Evolutionary conservation across 73 alveolate species (phyloP).

Genomic region (Blepharisma japonicum): DNA sequence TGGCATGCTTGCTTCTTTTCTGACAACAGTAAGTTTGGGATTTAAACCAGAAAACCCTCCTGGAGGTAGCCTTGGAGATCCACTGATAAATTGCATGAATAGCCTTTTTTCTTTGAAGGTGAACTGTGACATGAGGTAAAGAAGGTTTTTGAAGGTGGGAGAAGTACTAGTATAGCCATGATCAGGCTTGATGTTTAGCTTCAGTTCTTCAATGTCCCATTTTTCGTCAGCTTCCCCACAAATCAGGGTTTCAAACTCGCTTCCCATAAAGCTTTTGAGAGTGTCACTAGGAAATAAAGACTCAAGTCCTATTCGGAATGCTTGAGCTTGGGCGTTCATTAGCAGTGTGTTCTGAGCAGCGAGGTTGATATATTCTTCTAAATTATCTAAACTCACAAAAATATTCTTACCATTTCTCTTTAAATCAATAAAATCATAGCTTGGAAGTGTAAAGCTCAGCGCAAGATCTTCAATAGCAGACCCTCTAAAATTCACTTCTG

Average conservation of each 20-base stretch:
- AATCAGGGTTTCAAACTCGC: slow-evolving; percentile 75
- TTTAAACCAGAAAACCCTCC: slow-evolving; percentile 92
- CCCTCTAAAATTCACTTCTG: slow-evolving; percentile 26
- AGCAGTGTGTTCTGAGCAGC: slow-evolving; percentile 61
- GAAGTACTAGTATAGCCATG: slow-evolving; percentile 76
- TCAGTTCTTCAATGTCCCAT: slow-evolving; percentile 52
- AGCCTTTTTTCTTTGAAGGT: slow-evolving; percentile 55
- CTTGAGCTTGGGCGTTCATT: slow-evolving; percentile 53
- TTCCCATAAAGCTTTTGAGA: slow-evolving; percentile 62
- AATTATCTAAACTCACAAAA: slow-evolving; percentile 55
- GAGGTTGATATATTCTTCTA: slow-evolving; percentile 77
- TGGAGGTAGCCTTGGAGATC: slow-evolving; percentile 91
- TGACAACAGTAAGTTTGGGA: slow-evolving; percentile 93
- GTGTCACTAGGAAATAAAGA: slow-evolving; percentile 57
- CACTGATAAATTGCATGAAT: slow-evolving; percentile 76
- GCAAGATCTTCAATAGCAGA: slow-evolving; percentile 51
- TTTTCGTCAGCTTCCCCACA: slow-evolving; percentile 64
- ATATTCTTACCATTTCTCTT: slow-evolving; percentile 64
- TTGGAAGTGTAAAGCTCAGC: slow-evolving; percentile 79
- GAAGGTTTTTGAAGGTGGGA: slow-evolving; percentile 51
- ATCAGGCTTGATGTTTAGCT: slow-evolving; percentile 71
- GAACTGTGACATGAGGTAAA: slow-evolving; percentile 30
- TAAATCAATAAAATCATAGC: slow-evolving; percentile 63
- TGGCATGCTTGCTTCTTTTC: slow-evolving; percentile 54
- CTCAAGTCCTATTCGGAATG: slow-evolving; percentile 83